Evolutionary conservation across 129 eudicot species (phyloP), one percentile per base, ranked within the genome.

Genomic region (Saussurea involucrata): DNA sequence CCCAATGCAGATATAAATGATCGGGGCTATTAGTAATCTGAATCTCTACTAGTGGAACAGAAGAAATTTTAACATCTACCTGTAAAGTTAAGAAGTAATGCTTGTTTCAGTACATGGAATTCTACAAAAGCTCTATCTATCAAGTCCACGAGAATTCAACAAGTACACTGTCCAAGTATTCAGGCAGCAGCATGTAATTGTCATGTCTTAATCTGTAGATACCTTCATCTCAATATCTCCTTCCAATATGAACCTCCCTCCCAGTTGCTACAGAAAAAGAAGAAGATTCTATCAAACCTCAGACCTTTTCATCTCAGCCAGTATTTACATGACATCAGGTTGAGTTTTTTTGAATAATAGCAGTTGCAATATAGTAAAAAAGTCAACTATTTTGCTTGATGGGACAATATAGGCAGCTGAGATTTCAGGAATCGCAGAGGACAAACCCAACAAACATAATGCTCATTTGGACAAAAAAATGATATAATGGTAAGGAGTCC

Each of bases 221-320:
- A 95, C 98, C 98, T 95, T 93, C 81, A 95, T 83, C 78, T 91
- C 96, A 53, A 82, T 78, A 79, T 91, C 83, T 78, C 90, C 90
- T 18, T 71, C 93, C 55, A 95, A 88, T 63, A 60, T 88, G 88
- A 89, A 91, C 84, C 81, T 91, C 63, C 84, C 87, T 61, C 83
- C 92, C 68, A 83, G 71, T 90, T 95, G 94, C 84, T 74, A 61
- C 37, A 85, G 18, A 76, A 44, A 27, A 61, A 74, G 25, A 61
- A 85, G 31, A 53, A 53, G 61, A 71, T 36, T 25, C 9, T 40
- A 74, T 74, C 63, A 79, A 61, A 78, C 49, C 22, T 74, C 63
- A 79, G 40, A 78, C 49, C 22, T n/a, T 55, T 64, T 42, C 66
- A 44, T 71, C 66, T 63, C 71, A 17, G 20, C 21, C 15, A 44